Conservation (phyloP, 306 rosid species). For the Luffa aegyptiaca region DNA sequence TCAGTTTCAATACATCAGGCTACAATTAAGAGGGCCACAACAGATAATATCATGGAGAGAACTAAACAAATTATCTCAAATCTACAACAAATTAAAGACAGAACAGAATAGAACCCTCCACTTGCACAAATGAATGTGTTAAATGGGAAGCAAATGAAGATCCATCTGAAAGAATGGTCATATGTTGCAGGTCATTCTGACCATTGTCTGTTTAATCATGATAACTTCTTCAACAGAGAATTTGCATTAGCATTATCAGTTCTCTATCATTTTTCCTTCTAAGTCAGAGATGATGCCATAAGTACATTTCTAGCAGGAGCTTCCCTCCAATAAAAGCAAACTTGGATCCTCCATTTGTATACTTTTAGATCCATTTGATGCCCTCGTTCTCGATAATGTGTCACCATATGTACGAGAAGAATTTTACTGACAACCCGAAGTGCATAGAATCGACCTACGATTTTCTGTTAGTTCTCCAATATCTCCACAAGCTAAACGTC, state of each 20-base stretch:
- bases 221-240: not conserved
- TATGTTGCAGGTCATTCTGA: not conserved
- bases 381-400: not conserved
- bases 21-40: not conserved
- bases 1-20: not conserved
- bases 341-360: not conserved
- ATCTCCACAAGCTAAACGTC: slow-evolving; percentile 62
- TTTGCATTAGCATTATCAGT: not conserved
- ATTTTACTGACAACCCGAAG: not conserved
- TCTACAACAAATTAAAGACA: not conserved
- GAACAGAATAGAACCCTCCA: not conserved
- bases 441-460: slow-evolving; percentile 15
- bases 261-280: not conserved
- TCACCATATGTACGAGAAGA: not conserved
- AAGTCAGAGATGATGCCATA: slow-evolving; percentile 2
- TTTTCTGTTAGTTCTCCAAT: slow-evolving; percentile 33
- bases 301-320: not conserved
- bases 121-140: not conserved
- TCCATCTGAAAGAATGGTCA: not conserved
- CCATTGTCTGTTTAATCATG: not conserved
- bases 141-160: not conserved
- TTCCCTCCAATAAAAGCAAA: not conserved
- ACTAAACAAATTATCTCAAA: not conserved
- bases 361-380: not conserved
- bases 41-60: not conserved